Conservation (phyloP, 106 monocot genomes). For the Platanthera zijinensis region DNA sequence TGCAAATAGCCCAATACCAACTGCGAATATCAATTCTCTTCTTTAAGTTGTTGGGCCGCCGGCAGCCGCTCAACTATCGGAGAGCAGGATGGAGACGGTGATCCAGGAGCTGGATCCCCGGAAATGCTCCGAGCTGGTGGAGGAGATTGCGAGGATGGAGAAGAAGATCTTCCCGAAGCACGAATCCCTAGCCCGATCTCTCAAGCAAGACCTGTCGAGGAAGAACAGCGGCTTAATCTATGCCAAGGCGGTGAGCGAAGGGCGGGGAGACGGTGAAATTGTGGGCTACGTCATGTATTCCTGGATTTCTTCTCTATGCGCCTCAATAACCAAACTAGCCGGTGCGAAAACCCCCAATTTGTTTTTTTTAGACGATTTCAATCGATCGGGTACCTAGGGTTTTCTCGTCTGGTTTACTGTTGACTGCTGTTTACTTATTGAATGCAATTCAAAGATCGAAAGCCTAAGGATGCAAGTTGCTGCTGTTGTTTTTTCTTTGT, state of each 20-base stretch:
- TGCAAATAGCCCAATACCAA: too few species aligned
- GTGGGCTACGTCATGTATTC: constrained; percentile 88
- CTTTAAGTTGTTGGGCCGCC: too few species aligned
- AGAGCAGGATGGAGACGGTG: constrained; percentile 8
- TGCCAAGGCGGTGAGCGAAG: constrained; percentile 11
- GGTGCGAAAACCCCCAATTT: constrained; percentile 28
- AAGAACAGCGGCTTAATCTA: constrained; percentile 63
- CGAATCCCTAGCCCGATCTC: constrained; percentile 61
- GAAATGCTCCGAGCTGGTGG: constrained; percentile 26
- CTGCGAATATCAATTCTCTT: too few species aligned
- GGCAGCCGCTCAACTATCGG: background rate
- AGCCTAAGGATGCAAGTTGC: background rate
- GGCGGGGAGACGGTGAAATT: constrained; percentile 31
- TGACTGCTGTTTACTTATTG: background rate
- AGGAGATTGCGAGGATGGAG: constrained; percentile 73
- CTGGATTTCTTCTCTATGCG: constrained; percentile 60
- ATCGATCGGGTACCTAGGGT: background rate
- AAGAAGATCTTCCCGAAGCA: constrained; percentile 81
- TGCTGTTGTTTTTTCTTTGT: background rate
- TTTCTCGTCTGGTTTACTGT: background rate
- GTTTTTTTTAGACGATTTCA: background rate
- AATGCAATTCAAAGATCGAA: background rate
- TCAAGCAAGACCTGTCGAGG: constrained; percentile 57
- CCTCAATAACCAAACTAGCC: constrained; percentile 96
- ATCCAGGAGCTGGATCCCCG: constrained; percentile 36